phyloP scores from a whole-genome alignment of 2,329 filamentous ascomycete genomes.

The Rugonectria rugulosa region DNA sequence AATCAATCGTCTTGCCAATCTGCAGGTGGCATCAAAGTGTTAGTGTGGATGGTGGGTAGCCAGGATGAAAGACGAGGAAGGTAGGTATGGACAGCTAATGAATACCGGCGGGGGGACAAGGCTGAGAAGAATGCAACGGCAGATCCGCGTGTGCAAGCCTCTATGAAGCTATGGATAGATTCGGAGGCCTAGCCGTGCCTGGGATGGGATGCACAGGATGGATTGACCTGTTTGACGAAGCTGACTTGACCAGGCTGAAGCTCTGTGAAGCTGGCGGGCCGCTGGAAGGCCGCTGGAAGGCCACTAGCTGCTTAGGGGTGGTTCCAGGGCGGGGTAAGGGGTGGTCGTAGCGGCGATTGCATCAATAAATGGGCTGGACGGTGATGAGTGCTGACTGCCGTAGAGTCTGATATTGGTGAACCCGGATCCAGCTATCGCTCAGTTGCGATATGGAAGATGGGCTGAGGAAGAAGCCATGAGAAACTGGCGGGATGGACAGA shows the following conservation, averaged over 20 bases:
- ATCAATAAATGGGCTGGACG: no score
- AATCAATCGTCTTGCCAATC: no score
- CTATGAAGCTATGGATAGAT: no score
- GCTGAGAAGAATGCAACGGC: no score
- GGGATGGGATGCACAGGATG: conserved; percentile 7
- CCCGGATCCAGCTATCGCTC: neutral
- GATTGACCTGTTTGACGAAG: conserved; percentile 12
- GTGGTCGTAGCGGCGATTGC: conserved; percentile 35
- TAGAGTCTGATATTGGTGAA: neutral
- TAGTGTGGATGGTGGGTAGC: no score
- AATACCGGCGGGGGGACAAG: no score
- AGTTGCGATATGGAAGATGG: neutral
- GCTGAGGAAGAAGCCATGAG: no score
- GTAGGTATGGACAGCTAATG: no score
- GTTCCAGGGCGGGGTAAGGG: conserved; percentile 36
- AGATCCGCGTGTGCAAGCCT: no score
- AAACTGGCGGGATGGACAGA: no score
- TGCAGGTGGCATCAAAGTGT: no score
- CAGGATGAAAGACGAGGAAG: neutral
- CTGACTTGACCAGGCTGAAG: conserved; percentile 20
- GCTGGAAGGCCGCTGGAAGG: neutral
- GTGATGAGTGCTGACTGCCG: neutral
- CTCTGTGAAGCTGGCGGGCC: conserved; percentile 5
- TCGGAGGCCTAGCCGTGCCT: no score
- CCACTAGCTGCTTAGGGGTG: conserved; percentile 24